Percentiles rank a stretch among this genome's conserved stretches.
Evolutionary conservation across 1,284 basidiomycete species (phyloP).

Genomic region (Trametes sp.): DNA sequence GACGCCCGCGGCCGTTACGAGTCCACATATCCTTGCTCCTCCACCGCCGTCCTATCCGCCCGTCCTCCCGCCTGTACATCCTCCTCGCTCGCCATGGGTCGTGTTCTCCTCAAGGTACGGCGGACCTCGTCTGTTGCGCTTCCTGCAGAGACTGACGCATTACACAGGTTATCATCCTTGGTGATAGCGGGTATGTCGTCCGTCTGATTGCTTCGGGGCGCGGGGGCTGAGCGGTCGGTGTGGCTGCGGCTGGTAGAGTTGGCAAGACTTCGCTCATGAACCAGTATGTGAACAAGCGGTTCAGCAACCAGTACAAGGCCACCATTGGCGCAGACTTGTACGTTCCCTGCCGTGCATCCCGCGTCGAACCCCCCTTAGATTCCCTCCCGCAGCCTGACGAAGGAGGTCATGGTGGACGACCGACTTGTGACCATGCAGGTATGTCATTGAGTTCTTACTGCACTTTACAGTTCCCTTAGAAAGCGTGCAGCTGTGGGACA

Average conservation of each 20-base stretch:
- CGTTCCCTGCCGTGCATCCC: constrained; percentile 41
- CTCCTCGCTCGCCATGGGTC: constrained; percentile 63
- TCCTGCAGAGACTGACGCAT: constrained; percentile 25
- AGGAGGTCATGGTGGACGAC: constrained; percentile 99
- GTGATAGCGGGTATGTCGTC: constrained; percentile 90
- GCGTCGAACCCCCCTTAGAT: constrained; percentile 5
- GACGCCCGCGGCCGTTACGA: constrained; percentile 26
- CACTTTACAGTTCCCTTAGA: constrained; percentile 13
- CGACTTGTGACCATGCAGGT: constrained; percentile 99
- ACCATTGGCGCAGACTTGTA: constrained; percentile 94
- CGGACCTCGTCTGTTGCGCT: background rate
- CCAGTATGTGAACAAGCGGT: constrained; percentile 99
- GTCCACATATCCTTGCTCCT: constrained; percentile 27
- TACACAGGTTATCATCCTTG: constrained; percentile 93
- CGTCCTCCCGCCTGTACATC: constrained; percentile 28
- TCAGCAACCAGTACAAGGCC: constrained; percentile 99
- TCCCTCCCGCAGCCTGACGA: constrained; percentile 78
- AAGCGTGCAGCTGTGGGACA: constrained; percentile 89
- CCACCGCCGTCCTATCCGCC: constrained; percentile 23
- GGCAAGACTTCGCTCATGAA: constrained; percentile 99
- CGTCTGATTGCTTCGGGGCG: constrained; percentile 21
- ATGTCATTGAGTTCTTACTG: constrained; percentile 34
- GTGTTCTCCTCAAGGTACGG: constrained; percentile 92
- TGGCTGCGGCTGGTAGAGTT: constrained; percentile 65
- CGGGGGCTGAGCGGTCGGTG: constrained; percentile 15